phyloP scores from a whole-genome alignment of 257 asterid genomes.

The Nyctanthes arbortristis region DNA sequence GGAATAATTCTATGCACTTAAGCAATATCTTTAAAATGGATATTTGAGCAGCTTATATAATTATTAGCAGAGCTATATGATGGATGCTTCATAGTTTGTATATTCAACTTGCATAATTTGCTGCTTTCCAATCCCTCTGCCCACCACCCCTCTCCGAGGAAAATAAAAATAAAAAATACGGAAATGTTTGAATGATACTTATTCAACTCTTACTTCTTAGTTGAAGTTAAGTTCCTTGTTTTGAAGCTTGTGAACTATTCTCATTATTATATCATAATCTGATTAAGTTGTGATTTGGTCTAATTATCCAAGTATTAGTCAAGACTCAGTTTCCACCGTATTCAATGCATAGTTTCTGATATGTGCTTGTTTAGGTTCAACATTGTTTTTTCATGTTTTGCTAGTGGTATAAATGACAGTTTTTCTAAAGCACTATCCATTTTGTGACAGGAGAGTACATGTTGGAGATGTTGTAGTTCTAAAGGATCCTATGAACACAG shows the following conservation, averaged over 20 bases:
- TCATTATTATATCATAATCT: not conserved
- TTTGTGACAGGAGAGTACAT: constrained; percentile 52
- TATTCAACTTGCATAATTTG: no score
- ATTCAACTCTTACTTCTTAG: not conserved
- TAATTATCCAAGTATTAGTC: not conserved
- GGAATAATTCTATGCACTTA: not conserved
- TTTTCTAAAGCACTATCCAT: not conserved
- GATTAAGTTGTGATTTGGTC: not conserved
- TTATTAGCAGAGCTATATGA: no score
- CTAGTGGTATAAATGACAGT: not conserved
- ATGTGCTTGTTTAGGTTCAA: not conserved
- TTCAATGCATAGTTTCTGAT: not conserved
- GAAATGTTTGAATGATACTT: not conserved
- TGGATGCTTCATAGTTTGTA: no score
- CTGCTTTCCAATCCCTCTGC: no score
- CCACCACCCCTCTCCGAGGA: no score
- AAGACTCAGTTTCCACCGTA: not conserved
- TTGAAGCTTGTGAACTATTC: not conserved
- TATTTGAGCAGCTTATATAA: not conserved
- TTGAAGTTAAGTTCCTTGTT: not conserved
- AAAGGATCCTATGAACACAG: constrained; percentile 60
- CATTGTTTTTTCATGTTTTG: not conserved
- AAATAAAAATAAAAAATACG: no score
- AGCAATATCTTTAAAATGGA: not conserved
- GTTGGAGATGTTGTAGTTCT: constrained; percentile 83